Conservation (phyloP, 2,329 filamentous ascomycete species). For the Curvularia verruculosa region DNA sequence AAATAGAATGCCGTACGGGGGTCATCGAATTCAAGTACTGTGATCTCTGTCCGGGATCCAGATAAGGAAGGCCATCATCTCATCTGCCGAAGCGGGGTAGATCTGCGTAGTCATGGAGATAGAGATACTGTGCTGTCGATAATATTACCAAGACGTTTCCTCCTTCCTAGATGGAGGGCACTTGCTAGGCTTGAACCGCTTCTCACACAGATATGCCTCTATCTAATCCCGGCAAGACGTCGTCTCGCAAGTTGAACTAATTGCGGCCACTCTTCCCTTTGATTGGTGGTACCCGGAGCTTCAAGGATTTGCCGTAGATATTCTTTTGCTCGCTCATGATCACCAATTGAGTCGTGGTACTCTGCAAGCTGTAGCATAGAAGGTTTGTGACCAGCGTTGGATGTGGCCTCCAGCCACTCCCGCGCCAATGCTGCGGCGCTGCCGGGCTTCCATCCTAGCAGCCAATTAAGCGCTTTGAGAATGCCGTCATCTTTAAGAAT, state of each 20-base stretch:
- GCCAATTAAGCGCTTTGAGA: slow-evolving; percentile 31
- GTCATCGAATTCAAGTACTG: background rate
- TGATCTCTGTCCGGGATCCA: slow-evolving; percentile 14
- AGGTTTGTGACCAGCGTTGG: slow-evolving; percentile 36
- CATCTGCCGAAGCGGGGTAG: slow-evolving; percentile 23
- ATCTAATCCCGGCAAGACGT: slow-evolving; percentile 23
- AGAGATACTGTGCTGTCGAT: slow-evolving; percentile 11
- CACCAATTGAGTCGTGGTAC: slow-evolving; percentile 20
- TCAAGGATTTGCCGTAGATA: slow-evolving; percentile 26
- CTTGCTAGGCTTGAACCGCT: background rate
- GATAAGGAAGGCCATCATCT: slow-evolving; percentile 22
- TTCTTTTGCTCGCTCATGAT: slow-evolving; percentile 21
- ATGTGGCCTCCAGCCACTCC: slow-evolving; percentile 44
- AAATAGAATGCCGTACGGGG: background rate
- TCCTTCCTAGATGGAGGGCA: background rate
- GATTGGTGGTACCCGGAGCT: slow-evolving; percentile 17
- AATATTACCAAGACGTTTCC: slow-evolving; percentile 7
- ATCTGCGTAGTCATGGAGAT: slow-evolving; percentile 21
- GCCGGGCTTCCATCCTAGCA: slow-evolving; percentile 26
- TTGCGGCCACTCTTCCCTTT: slow-evolving; percentile 36
- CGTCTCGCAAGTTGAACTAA: slow-evolving; percentile 31
- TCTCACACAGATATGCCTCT: background rate
- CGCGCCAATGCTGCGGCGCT: slow-evolving; percentile 26
- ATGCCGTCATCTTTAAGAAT: slow-evolving; percentile 19
- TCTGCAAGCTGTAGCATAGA: slow-evolving; percentile 36